Conservation (phyloP, 768 basidiomycete genomes). For the Trametes maxima region DNA sequence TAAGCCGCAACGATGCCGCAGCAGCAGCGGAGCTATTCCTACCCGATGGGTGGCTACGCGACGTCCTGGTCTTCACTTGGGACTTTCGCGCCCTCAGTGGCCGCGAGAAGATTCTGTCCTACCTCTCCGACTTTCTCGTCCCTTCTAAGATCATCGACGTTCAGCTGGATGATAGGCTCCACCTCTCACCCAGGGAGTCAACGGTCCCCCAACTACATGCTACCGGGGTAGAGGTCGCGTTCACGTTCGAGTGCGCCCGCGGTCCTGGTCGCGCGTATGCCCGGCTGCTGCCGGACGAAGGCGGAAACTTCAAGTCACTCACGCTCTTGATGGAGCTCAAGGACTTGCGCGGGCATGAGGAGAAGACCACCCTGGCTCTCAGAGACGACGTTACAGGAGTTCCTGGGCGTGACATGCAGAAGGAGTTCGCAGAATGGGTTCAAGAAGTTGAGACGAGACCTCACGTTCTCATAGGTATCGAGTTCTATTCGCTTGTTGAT, state of each 20-base stretch:
- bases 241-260: conserved; percentile 39
- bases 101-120: conserved; percentile 36
- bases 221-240: conserved; percentile 38
- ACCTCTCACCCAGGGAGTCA: conserved; percentile 22
- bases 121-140: conserved; percentile 32
- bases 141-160: conserved; percentile 31
- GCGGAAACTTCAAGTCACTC: conserved; percentile 39
- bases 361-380: conserved; percentile 33
- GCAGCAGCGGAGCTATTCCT: conserved; percentile 34
- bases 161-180: conserved; percentile 30
- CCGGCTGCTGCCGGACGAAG: conserved; percentile 32
- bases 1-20: conserved; percentile 27
- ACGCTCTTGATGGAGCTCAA: conserved; percentile 37
- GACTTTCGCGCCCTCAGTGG: conserved; percentile 42
- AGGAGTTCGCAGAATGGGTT: conserved; percentile 34
- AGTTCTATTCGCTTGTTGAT: conserved; percentile 13
- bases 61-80: conserved; percentile 49
- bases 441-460: conserved; percentile 42
- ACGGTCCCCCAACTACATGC: conserved; percentile 19
- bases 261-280: conserved; percentile 39
- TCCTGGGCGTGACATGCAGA: conserved; percentile 38
- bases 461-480: conserved; percentile 39
- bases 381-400: conserved; percentile 41
- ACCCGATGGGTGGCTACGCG: conserved; percentile 43
- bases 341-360: conserved; percentile 40